Conservation (phyloP, 352 stramenopile species). For the Aphanomyces invadans region DNA sequence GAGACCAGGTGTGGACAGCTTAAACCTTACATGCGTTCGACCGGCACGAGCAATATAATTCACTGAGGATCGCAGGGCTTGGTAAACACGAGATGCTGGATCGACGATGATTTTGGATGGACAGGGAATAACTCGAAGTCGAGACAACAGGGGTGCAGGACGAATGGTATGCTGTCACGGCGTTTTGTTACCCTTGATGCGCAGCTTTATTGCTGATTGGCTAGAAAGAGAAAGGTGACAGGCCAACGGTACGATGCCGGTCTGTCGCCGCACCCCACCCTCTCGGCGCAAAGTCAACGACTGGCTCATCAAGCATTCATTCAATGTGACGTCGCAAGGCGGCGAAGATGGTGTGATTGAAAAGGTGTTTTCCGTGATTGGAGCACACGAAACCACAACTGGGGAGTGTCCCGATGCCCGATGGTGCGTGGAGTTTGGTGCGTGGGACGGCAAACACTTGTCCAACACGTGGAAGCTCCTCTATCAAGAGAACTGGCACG, state of each 20-base stretch:
- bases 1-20: too few relatives aligned
- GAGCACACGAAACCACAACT: conserved; percentile 10
- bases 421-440: conserved; percentile 75
- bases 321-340: conserved; percentile 56
- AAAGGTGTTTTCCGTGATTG: conserved; percentile 44
- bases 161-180: too few relatives aligned
- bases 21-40: too few relatives aligned
- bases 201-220: not conserved
- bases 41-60: too few relatives aligned
- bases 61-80: too few relatives aligned
- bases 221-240: not conserved
- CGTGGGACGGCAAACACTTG: conserved; percentile 72
- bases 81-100: too few relatives aligned
- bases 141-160: too few relatives aligned
- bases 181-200: not conserved
- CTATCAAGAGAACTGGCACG: conserved; percentile 38
- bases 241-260: not conserved
- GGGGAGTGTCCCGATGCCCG: conserved; percentile 8
- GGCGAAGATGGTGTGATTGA: conserved; percentile 75
- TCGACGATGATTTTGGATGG: too few relatives aligned
- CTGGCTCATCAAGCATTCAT: conserved; percentile 51
- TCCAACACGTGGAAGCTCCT: conserved; percentile 64
- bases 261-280: conserved; percentile 20
- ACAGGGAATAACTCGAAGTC: too few relatives aligned
- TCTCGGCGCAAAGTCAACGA: conserved; percentile 30